Evolutionary conservation across 768 basidiomycete genomes (phyloP).

Genomic region (Sarcomyxa edulis): DNA sequence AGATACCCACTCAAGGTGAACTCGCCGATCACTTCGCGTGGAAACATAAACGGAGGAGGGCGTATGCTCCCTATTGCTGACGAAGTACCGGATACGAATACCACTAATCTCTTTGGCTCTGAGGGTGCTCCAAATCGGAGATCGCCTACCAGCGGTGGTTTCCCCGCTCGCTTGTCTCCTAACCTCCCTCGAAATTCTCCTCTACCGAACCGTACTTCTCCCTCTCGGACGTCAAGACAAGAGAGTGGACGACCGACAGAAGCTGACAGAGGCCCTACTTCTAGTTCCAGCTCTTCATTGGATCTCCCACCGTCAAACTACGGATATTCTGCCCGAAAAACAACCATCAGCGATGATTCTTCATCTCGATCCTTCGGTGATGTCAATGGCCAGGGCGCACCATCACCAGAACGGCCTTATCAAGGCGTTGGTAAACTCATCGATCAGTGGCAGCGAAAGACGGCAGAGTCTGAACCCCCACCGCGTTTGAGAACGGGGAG

Average conservation of each 20-base stretch:
- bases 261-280: too few relatives aligned
- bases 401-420: slow-evolving; percentile 75
- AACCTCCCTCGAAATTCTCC: too few relatives aligned
- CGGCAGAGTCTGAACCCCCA: slow-evolving; percentile 48
- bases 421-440: slow-evolving; percentile 82
- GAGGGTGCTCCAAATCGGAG: too few relatives aligned
- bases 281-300: slow-evolving; percentile 1
- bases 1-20: too few relatives aligned
- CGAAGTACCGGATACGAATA: too few relatives aligned
- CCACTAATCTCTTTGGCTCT: too few relatives aligned
- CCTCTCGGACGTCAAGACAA: neutral
- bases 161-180: too few relatives aligned
- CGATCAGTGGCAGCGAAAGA: slow-evolving; percentile 84
- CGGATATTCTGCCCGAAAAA: slow-evolving; percentile 1
- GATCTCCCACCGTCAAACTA: slow-evolving; percentile 11
- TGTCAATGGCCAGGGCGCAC: slow-evolving; percentile 29
- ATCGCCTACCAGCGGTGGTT: too few relatives aligned
- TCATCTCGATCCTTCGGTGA: slow-evolving; percentile 1
- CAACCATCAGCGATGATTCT: neutral
- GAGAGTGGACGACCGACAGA: slow-evolving; percentile 3
- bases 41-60: too few relatives aligned
- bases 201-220: too few relatives aligned
- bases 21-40: too few relatives aligned
- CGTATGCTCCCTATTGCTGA: too few relatives aligned
- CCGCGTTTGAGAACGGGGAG: slow-evolving; percentile 21